These are phyloP conservation scores for Candida qinlingensis DNA, from an alignment of 805 yeast genomes.

Conservation along the genomic window DNA sequence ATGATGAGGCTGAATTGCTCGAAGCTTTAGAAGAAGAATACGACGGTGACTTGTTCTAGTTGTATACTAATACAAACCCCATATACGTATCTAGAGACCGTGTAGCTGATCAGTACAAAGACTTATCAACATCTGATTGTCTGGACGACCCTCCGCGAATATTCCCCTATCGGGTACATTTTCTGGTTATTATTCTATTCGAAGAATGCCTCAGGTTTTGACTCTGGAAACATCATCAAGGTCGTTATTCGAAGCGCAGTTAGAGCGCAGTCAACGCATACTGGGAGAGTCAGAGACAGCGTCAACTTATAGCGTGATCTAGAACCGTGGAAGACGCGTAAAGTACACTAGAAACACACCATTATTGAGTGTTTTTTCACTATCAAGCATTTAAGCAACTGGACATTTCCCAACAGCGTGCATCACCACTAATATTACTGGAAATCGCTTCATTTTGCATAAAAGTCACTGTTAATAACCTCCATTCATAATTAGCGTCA, in stretches of 20 bases:
- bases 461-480: no score
- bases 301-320: no score
- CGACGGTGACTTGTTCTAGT: conserved; percentile 23
- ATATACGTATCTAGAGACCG: neutral
- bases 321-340: no score
- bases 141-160: neutral
- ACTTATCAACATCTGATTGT: neutral
- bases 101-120: no score
- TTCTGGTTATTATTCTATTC: neutral
- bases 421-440: no score
- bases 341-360: neutral
- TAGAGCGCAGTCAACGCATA: no score
- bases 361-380: neutral
- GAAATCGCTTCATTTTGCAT: no score
- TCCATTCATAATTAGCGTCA: no score
- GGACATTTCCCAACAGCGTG: neutral
- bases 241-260: no score
- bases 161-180: neutral
- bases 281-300: no score
- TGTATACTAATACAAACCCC: neutral
- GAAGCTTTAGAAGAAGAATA: conserved; percentile 24
- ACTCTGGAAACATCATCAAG: no score
- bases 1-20: conserved; percentile 23
- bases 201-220: no score
- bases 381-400: neutral